Evolutionary conservation across 495 filamentous ascomycete genomes (phyloP).

Genomic region (Clohesyomyces aquaticus): DNA sequence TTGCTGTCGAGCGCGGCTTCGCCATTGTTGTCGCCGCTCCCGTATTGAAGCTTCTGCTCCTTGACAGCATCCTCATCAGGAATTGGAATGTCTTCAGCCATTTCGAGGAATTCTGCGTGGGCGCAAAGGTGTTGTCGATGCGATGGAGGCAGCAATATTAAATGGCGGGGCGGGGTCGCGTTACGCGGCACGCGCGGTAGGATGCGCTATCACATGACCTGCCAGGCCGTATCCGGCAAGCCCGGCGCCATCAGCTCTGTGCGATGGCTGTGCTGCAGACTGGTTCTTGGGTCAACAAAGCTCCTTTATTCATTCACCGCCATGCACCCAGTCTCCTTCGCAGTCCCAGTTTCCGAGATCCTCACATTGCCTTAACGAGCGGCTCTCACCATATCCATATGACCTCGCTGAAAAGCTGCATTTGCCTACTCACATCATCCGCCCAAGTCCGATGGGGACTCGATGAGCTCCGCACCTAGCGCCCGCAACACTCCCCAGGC

Average conservation of each 20-base stretch:
- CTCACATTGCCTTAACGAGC: background rate
- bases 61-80: constrained; percentile 45
- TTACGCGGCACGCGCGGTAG: no score
- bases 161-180: constrained; percentile 2
- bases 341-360: no score
- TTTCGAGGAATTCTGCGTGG: constrained; percentile 15
- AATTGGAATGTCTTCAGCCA: constrained; percentile 44
- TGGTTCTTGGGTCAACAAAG: background rate
- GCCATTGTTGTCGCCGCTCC: constrained; percentile 51
- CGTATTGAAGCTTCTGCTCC: constrained; percentile 51
- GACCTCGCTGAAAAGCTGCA: background rate
- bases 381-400: background rate
- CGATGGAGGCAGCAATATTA: constrained; percentile 11
- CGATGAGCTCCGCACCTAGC: constrained; percentile 33
- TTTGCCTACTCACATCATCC: constrained; percentile 10
- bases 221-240: constrained; percentile 7
- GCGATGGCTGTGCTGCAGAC: no score
- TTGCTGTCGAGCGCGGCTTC: constrained; percentile 59
- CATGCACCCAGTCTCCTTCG: no score
- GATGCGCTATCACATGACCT: constrained; percentile 6
- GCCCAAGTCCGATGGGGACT: constrained; percentile 32
- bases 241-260: no score
- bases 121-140: constrained; percentile 1
- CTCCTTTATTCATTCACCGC: background rate
- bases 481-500: constrained; percentile 26